Conservation (phyloP, 169 alveolate species). For the Cryptosporidium ubiquitum region DNA sequence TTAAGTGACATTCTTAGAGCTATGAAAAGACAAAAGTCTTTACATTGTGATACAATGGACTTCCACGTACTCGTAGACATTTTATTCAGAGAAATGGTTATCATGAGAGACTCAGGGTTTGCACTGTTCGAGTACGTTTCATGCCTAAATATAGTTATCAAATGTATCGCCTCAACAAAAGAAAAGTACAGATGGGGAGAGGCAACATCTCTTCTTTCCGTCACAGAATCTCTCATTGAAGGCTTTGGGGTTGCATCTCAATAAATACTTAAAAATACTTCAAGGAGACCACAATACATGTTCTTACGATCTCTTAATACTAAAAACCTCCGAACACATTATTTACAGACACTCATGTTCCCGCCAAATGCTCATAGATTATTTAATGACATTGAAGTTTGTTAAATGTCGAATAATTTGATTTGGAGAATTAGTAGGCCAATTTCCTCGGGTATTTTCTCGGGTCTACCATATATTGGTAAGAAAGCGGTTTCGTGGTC, state of each 20-base stretch:
- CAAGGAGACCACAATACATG: neutral
- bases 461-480: neutral
- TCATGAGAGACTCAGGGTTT: slow-evolving; percentile 69
- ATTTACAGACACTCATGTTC: neutral
- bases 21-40: slow-evolving; percentile 18
- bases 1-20: slow-evolving; percentile 39
- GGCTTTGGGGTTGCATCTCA: slow-evolving; percentile 52
- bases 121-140: slow-evolving; percentile 66
- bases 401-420: neutral
- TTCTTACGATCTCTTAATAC: neutral
- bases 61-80: slow-evolving; percentile 66
- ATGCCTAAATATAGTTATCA: slow-evolving; percentile 60
- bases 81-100: slow-evolving; percentile 60
- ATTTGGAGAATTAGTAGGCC: slow-evolving; percentile 5
- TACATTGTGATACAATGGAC: slow-evolving; percentile 38
- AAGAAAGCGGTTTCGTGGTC: neutral
- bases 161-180: slow-evolving; percentile 62
- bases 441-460: neutral
- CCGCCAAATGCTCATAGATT: neutral
- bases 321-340: too few relatives aligned
- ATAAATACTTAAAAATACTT: neutral
- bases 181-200: slow-evolving; percentile 73
- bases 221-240: slow-evolving; percentile 58
- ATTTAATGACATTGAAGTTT: neutral
- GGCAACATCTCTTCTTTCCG: slow-evolving; percentile 67